phyloP scores from a whole-genome alignment of 2,329 filamentous ascomycete species.

The Trichoderma harzianum region DNA sequence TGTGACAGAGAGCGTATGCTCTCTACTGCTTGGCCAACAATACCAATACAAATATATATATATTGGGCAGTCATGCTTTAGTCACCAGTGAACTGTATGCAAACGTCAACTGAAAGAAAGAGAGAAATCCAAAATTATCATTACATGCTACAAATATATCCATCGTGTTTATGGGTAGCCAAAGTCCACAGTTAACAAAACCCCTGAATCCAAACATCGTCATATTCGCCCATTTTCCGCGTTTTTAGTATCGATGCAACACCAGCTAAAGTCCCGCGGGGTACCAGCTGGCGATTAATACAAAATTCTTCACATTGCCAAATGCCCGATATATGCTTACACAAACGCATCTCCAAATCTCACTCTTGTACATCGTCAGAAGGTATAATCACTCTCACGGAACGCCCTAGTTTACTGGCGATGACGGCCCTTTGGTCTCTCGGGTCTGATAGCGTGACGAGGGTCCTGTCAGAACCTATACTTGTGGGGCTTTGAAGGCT shows the following conservation, averaged over 20 bases:
- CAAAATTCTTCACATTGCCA: neutral
- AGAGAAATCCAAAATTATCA: neutral
- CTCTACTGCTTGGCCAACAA: neutral
- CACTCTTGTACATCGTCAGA: neutral
- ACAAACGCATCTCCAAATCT: neutral
- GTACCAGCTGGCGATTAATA: neutral
- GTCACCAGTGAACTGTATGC: neutral
- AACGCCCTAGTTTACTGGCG: neutral
- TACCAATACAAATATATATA: neutral
- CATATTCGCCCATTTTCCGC: neutral
- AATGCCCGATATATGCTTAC: neutral
- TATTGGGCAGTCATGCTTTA: neutral
- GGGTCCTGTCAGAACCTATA: neutral
- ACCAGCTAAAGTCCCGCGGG: neutral
- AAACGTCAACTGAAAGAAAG: neutral
- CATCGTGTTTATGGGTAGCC: neutral
- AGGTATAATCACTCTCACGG: neutral
- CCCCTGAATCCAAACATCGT: neutral
- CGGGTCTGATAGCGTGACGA: neutral
- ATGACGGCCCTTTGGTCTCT: neutral
- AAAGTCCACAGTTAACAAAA: neutral
- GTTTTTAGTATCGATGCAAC: neutral
- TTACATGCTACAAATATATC: neutral
- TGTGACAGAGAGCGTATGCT: neutral
- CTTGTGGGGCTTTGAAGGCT: neutral